These are phyloP conservation scores for Melaleuca quinquenervia DNA, from an alignment of 345 rosid species.

Conservation along the genomic window DNA sequence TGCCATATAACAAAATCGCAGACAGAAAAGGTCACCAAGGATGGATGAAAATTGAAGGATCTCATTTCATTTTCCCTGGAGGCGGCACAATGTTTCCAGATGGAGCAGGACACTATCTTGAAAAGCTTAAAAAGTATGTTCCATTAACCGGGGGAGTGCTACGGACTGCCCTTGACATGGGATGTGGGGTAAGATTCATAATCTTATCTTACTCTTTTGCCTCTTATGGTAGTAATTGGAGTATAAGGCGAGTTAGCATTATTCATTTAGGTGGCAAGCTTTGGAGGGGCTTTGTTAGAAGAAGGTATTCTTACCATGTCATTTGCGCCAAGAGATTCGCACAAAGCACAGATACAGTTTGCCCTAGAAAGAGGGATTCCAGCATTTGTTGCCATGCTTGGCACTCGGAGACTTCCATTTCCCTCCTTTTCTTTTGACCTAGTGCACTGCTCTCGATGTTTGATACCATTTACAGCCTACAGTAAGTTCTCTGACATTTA, in stretches of 20 bases:
- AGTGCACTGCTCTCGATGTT: slow-evolving; percentile 84
- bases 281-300: slow-evolving; percentile 71
- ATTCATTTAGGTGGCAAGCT: slow-evolving; percentile 80
- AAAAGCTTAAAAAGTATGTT: slow-evolving; percentile 75
- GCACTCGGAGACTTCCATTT: slow-evolving; percentile 94
- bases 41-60: slow-evolving; percentile 93
- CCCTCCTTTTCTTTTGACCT: slow-evolving; percentile 87
- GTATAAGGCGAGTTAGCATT: background rate
- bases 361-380: slow-evolving; percentile 96
- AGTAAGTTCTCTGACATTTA: slow-evolving; percentile 41
- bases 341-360: slow-evolving; percentile 94
- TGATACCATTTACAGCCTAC: slow-evolving; percentile 93
- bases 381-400: slow-evolving; percentile 97
- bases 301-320: slow-evolving; percentile 70
- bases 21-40: slow-evolving; percentile 98
- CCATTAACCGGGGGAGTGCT: slow-evolving; percentile 59
- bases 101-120: slow-evolving; percentile 80
- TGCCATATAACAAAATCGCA: slow-evolving; percentile 96
- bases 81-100: slow-evolving; percentile 99
- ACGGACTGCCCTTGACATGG: slow-evolving; percentile 98
- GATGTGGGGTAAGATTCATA: slow-evolving; percentile 72
- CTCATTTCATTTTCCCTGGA: slow-evolving; percentile 83
- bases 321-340: slow-evolving; percentile 97
- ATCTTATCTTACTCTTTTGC: background rate
- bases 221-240: background rate